A percentile compares a stretch with the other conserved stretches of the same genome.
phyloP scores from a whole-genome alignment of 192 early-diverging fungal genomes.

The Dissophora ornata region DNA sequence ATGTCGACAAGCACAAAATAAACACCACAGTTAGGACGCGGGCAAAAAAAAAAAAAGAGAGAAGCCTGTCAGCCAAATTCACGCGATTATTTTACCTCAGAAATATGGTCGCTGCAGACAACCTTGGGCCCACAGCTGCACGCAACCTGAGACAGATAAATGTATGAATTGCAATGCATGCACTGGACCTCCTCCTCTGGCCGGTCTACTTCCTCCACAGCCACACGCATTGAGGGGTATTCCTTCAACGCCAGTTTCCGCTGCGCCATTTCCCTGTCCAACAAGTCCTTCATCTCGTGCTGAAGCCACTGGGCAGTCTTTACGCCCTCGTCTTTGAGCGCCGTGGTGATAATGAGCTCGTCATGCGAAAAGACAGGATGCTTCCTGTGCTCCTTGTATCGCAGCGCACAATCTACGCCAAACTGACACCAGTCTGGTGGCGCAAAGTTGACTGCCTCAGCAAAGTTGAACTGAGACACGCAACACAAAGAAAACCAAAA shows the following conservation, averaged over 20 bases:
- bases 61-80: neutral
- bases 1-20: neutral
- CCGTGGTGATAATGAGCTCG: constrained; percentile 80
- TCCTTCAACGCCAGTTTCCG: constrained; percentile 53
- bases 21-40: too few species aligned
- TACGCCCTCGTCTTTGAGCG: constrained; percentile 48
- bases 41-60: neutral
- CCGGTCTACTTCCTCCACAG: constrained; percentile 57
- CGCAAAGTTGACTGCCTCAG: constrained; percentile 98
- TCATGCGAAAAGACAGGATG: constrained; percentile 97
- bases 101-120: constrained; percentile 71
- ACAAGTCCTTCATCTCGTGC: constrained; percentile 60
- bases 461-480: constrained; percentile 83
- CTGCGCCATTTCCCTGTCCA: constrained; percentile 64
- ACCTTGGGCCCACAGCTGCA: constrained; percentile 73
- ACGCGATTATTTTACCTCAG: constrained; percentile 33
- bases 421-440: constrained; percentile 89
- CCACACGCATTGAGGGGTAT: constrained; percentile 53
- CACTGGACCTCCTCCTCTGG: constrained; percentile 75
- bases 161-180: constrained; percentile 74
- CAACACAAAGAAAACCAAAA: constrained; percentile 1
- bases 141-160: constrained; percentile 74
- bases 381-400: constrained; percentile 82
- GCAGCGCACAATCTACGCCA: constrained; percentile 81
- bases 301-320: constrained; percentile 61